These are phyloP conservation scores for Hydnum rufescens DNA, from an alignment of 768 basidiomycete species.

Conservation along the genomic window DNA sequence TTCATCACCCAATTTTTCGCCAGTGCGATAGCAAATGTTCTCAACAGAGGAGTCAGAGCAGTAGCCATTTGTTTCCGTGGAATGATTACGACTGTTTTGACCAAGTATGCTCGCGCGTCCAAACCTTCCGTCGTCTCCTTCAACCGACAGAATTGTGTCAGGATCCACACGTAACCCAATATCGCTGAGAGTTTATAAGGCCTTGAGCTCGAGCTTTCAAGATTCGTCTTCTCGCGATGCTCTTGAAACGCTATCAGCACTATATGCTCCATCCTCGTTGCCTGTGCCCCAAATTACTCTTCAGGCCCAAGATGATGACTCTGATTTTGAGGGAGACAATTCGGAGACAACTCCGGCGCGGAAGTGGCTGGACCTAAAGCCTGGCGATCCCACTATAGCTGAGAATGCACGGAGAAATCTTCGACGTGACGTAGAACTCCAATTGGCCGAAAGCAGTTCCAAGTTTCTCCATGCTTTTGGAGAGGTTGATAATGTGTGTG, in stretches of 20 bases:
- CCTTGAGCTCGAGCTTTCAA: constrained; percentile 61
- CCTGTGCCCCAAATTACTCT: not conserved
- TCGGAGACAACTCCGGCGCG: constrained; percentile 9
- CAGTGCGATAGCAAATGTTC: no score
- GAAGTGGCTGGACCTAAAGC: constrained; percentile 18
- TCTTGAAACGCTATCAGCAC: constrained; percentile 58
- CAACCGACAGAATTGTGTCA: no score
- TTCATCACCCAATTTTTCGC: no score
- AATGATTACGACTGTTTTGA: no score
- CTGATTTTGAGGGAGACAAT: constrained; percentile 5
- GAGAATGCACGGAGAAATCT: constrained; percentile 59
- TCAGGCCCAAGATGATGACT: constrained; percentile 7
- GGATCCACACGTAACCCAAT: constrained; percentile 30
- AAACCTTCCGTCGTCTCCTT: no score
- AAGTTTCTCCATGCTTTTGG: constrained; percentile 70
- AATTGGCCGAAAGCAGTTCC: constrained; percentile 60
- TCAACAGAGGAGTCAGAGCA: no score
- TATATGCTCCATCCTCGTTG: constrained; percentile 28
- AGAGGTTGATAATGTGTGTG: constrained; percentile 74
- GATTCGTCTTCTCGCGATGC: constrained; percentile 65
- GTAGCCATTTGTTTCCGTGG: no score
- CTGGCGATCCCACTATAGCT: constrained; percentile 32
- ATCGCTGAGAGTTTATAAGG: constrained; percentile 76
- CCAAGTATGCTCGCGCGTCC: no score
- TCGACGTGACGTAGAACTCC: constrained; percentile 66